phyloP scores from a whole-genome alignment of 2,329 filamentous ascomycete species.

The Incumbomyces delicatus region DNA sequence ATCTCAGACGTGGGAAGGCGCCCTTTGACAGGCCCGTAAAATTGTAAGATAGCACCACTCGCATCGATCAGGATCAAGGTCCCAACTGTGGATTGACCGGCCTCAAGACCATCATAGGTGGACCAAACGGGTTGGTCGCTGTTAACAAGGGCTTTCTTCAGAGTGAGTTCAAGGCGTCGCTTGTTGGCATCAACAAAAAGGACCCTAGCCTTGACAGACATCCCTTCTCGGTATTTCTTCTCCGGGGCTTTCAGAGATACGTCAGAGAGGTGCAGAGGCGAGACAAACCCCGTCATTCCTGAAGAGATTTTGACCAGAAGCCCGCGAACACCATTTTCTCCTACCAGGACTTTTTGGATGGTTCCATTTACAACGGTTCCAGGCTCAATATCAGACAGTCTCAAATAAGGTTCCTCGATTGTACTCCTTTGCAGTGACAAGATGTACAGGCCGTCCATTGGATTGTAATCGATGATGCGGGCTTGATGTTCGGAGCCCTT shows the following conservation, averaged over 20 bases:
- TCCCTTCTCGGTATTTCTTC: conserved; percentile 85
- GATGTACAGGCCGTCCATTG: conserved; percentile 75
- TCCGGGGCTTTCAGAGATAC: conserved; percentile 82
- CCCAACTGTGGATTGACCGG: conserved; percentile 71
- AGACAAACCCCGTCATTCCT: conserved; percentile 78
- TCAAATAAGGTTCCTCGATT: conserved; percentile 77
- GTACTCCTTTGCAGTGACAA: conserved; percentile 74
- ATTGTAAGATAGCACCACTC: conserved; percentile 80
- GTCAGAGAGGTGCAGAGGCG: conserved; percentile 81
- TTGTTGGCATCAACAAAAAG: conserved; percentile 67
- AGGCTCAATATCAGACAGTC: conserved; percentile 79
- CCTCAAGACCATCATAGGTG: conserved; percentile 61
- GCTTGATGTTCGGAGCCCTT: conserved; percentile 68
- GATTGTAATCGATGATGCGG: conserved; percentile 76
- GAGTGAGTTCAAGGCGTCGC: conserved; percentile 70
- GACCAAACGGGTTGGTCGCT: conserved; percentile 73
- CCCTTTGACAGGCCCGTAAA: conserved; percentile 72
- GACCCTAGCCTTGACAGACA: conserved; percentile 75
- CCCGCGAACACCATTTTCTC: conserved; percentile 66
- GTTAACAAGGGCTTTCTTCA: conserved; percentile 93
- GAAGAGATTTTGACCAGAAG: conserved; percentile 77
- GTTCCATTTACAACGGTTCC: conserved; percentile 72
- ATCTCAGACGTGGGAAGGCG: conserved; percentile 93
- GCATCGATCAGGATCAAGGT: conserved; percentile 74
- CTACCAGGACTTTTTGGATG: conserved; percentile 74